phyloP scores from a whole-genome alignment of 1,284 basidiomycete genomes.

The Puccinia triticina region DNA sequence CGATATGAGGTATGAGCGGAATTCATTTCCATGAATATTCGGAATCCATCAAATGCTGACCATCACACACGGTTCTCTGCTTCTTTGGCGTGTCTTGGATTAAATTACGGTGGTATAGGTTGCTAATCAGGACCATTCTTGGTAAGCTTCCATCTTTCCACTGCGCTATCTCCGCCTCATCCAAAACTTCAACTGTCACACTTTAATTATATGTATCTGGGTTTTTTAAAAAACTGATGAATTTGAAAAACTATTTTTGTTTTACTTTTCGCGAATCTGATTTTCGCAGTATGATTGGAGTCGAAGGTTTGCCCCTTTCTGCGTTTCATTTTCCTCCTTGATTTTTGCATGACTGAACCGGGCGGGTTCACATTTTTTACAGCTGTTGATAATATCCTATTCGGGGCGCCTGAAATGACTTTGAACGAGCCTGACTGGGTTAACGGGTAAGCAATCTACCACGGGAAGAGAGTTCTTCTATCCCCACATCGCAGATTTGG shows the following conservation, averaged over 20 bases:
- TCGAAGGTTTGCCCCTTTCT: constrained; percentile 32
- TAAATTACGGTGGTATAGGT: constrained; percentile 13
- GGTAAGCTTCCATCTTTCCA: constrained; percentile 37
- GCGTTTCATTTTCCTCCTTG: background rate
- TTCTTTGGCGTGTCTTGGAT: background rate
- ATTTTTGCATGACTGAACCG: background rate
- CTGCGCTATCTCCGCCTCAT: background rate
- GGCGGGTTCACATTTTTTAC: constrained; percentile 34
- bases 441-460: constrained; percentile 54
- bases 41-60: background rate
- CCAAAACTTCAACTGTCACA: background rate
- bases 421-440: constrained; percentile 60
- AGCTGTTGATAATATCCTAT: constrained; percentile 60
- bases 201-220: no score
- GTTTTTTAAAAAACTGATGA: background rate
- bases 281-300: constrained; percentile 40
- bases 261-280: background rate
- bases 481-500: background rate
- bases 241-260: background rate
- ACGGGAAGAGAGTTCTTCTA: background rate
- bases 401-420: constrained; percentile 59
- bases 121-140: constrained; percentile 50
- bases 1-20: constrained; percentile 61
- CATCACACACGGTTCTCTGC: no score
- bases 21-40: background rate